These are phyloP conservation scores for Themeda triandra DNA, from an alignment of 176 grass and related monocot genomes.

Conservation along the genomic window DNA sequence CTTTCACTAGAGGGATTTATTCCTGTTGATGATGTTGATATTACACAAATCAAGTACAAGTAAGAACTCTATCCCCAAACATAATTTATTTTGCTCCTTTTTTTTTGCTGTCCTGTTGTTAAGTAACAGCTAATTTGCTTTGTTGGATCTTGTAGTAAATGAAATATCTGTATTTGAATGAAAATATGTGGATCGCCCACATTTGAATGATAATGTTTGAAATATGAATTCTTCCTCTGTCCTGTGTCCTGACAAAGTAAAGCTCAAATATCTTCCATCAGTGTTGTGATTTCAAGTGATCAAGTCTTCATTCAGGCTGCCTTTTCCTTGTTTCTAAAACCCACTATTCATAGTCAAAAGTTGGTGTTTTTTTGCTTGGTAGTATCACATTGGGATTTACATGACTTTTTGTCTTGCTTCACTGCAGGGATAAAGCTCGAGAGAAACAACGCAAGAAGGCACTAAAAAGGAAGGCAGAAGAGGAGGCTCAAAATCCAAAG, in stretches of 20 bases:
- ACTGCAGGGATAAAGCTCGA: constrained; percentile 67
- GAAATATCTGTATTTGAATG: background rate
- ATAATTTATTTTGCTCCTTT: constrained; percentile 5
- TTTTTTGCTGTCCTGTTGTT: background rate
- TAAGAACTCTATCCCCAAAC: constrained; percentile 35
- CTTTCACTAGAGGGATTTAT: constrained; percentile 80
- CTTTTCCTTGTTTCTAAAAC: background rate
- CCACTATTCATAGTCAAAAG: background rate
- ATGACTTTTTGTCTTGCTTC: background rate
- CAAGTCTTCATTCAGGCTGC: background rate
- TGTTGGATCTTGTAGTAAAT: background rate
- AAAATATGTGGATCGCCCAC: background rate
- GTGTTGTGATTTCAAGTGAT: constrained; percentile 1
- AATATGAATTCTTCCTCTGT: background rate
- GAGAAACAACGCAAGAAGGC: constrained; percentile 81
- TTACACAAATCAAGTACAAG: constrained; percentile 92
- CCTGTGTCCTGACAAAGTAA: background rate
- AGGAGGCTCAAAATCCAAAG: constrained; percentile 46
- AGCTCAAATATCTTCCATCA: background rate
- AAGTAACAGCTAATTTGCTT: background rate
- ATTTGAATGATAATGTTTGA: background rate
- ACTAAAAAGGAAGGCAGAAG: constrained; percentile 69
- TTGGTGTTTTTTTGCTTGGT: background rate
- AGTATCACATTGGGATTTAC: background rate
- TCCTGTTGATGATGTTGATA: constrained; percentile 42